phyloP scores from a whole-genome alignment of 306 rosid genomes.

The Luffa aegyptiaca region DNA sequence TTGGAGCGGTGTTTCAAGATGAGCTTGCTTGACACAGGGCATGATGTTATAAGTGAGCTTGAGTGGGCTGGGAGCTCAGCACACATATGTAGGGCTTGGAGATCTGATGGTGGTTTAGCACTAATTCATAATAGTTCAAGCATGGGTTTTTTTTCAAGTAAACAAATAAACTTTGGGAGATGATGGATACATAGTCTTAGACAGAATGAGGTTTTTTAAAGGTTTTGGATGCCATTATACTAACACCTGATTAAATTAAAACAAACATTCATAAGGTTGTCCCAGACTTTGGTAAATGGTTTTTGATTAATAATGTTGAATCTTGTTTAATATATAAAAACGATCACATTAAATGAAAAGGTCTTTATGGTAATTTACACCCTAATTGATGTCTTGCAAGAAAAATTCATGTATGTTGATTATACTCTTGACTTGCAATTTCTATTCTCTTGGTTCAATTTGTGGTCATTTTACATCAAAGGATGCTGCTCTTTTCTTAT shows the following conservation, averaged over 20 bases:
- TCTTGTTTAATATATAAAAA: not conserved
- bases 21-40: not conserved
- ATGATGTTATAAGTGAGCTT: not conserved
- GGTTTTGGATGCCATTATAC: not conserved
- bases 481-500: not conserved
- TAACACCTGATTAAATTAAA: not conserved
- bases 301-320: not conserved
- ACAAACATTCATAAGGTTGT: not conserved
- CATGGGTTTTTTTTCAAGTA: not conserved
- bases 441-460: not conserved
- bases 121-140: not conserved
- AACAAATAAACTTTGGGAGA: not conserved
- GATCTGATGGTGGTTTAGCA: not conserved
- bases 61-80: not conserved
- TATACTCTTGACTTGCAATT: not conserved
- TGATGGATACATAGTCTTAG: not conserved
- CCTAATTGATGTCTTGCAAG: not conserved
- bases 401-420: not conserved
- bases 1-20: not conserved
- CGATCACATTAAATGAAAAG: not conserved
- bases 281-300: not conserved
- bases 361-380: not conserved
- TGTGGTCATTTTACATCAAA: conserved; percentile 5
- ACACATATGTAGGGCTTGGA: not conserved
- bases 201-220: not conserved